Percentiles rank a stretch among this genome's conserved stretches.
Evolutionary conservation across 306 rosid species (phyloP).

Genomic region (Sechiopsis laciniata): DNA sequence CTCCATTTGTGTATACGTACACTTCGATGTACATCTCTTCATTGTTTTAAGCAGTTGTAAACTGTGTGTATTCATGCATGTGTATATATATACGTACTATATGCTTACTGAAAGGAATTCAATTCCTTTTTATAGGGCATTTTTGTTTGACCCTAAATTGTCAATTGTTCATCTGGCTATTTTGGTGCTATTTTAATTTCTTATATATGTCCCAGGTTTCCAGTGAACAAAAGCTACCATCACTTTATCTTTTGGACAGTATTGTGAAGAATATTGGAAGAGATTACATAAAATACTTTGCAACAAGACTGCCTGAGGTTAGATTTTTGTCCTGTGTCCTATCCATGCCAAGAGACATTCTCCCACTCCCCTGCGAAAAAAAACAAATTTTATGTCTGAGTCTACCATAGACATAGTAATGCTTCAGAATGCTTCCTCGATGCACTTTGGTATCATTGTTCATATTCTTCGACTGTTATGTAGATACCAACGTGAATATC

Average conservation of each 20-base stretch:
- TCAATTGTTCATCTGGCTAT: conserved; percentile 10
- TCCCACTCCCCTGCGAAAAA: background rate
- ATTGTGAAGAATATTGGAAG: conserved; percentile 91
- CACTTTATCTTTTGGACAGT: conserved; percentile 92
- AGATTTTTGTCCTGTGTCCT: conserved; percentile 33
- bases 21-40: background rate
- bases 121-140: background rate
- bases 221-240: conserved; percentile 82
- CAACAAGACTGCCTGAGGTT: conserved; percentile 82
- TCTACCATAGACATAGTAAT: background rate
- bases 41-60: background rate
- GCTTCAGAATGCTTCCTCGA: conserved; percentile 13
- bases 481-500: background rate
- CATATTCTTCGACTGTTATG: conserved; percentile 1
- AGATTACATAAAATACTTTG: conserved; percentile 82
- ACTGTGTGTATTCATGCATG: background rate
- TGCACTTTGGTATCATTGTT: conserved; percentile 6
- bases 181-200: conserved; percentile 2
- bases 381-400: background rate
- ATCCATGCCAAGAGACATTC: background rate
- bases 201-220: conserved; percentile 61
- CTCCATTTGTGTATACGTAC: background rate
- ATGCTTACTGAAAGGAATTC: background rate
- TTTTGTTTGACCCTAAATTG: conserved; percentile 9
- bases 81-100: conserved; percentile 5